A percentile compares a stretch with the other conserved stretches of the same genome.
These are phyloP conservation scores for Corymbia calophylla DNA, from an alignment of 441 rosid species.

Conservation along the genomic window DNA sequence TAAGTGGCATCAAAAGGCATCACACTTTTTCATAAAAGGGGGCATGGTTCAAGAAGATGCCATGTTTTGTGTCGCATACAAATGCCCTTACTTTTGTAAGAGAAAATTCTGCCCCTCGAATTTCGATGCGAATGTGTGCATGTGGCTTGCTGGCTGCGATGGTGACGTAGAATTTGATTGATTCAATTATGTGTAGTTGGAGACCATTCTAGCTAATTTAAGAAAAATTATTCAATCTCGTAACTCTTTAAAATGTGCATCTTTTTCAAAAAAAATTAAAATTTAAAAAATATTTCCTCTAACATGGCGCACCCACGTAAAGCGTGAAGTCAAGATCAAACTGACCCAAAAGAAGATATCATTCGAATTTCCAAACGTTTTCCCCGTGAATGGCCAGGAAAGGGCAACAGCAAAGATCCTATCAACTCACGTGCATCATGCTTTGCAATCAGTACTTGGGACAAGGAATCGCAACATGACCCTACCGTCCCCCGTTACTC, in stretches of 20 bases:
- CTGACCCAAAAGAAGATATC: not conserved
- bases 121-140: not conserved
- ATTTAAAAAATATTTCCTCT: not conserved
- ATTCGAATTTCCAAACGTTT: not conserved
- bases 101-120: not conserved
- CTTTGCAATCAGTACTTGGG: not conserved
- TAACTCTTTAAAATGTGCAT: not conserved
- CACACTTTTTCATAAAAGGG: not conserved
- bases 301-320: not conserved
- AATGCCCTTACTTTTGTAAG: not conserved
- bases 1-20: not conserved
- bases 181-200: not conserved
- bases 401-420: not conserved
- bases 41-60: not conserved
- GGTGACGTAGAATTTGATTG: not conserved
- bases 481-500: not conserved
- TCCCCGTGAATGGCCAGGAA: not conserved
- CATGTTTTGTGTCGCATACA: not conserved
- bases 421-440: not conserved
- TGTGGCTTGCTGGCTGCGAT: not conserved
- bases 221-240: not conserved
- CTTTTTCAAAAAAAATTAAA: not conserved
- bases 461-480: not conserved
- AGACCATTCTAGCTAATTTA: not conserved
- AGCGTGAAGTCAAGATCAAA: not conserved